Base-by-base conservation (phyloP, 805 yeast genomes). In the Wickerhamiella lipophila region DNA sequence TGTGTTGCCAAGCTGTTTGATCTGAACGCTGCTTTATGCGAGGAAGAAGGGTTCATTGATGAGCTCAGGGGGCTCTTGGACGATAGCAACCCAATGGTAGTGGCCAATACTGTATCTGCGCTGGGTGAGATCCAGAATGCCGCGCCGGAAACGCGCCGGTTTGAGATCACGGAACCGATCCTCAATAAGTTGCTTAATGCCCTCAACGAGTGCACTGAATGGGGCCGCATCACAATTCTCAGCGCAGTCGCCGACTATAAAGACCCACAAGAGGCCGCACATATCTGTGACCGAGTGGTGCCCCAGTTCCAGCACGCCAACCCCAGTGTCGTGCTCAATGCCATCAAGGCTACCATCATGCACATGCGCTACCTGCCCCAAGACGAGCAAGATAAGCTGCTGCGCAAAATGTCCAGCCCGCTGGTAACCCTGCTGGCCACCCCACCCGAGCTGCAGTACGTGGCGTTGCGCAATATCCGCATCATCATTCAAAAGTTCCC, bases 231-330 rank as follows among this genome's bases (percentile, higher is more conserved):
- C 55, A 77, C 96, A 1, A 83, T 92, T 40, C 71, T 92, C 51
- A 77, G 83, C 1, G 87, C 95, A 1, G 67, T 92, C 54, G 73
- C 86, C 6, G 88, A 81, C 42, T 89, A 81, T 62, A 71, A 94
- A 0, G 75, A 72, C 42, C 62, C 68, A 2, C 68, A 73, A 13
- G 95, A 88, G 61, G 87, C 94, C 1, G 78, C 75, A 52, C 87
- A 84, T 60, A 84, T 89, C 49, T 75, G 89, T 53, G 96, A 89
- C 59, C 74, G 95, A 53, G 87, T 86, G 8, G 76, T 84, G 8
- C 97, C 98, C 12, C 97, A 92, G 67, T 75, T 89, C 59, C 98
- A 89, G 68, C 98, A 89, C 64, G 96, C 84, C 21, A 89, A 89
- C 63, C 95, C 98, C 0, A 84, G 95, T 3, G 97, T 92, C 18